These are phyloP conservation scores for Piloderma croceum DNA, from an alignment of 768 basidiomycete genomes.

Conservation along the genomic window DNA sequence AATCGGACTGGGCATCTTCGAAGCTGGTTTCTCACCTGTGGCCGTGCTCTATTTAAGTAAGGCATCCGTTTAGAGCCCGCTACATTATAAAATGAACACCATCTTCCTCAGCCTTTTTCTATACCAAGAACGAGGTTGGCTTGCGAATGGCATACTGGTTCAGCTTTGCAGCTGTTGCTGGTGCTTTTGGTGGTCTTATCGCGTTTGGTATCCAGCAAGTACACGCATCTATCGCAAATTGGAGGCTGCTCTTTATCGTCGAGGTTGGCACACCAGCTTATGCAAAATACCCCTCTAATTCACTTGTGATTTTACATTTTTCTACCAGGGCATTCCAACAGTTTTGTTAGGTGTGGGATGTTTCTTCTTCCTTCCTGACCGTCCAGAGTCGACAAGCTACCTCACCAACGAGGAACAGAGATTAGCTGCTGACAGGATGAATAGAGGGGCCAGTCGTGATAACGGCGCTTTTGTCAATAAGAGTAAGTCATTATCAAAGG, in stretches of 20 bases:
- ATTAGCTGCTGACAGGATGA: slow-evolving; percentile 63
- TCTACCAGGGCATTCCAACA: slow-evolving; percentile 56
- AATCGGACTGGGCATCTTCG: slow-evolving; percentile 67
- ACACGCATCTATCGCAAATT: slow-evolving; percentile 41
- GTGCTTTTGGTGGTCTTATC: slow-evolving; percentile 40
- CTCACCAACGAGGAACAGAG: slow-evolving; percentile 42
- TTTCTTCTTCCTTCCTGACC: slow-evolving; percentile 55
- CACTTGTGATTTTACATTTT: not conserved
- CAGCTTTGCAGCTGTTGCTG: not conserved
- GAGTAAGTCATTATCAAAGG: slow-evolving; percentile 28
- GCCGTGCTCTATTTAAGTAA: slow-evolving; percentile 76
- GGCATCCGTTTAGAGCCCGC: slow-evolving; percentile 16
- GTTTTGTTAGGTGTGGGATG: slow-evolving; percentile 56
- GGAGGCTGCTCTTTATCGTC: slow-evolving; percentile 67
- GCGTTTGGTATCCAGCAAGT: slow-evolving; percentile 74
- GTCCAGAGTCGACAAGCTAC: slow-evolving; percentile 64
- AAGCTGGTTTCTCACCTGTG: slow-evolving; percentile 72
- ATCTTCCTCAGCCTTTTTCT: slow-evolving; percentile 57
- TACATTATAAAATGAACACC: not conserved
- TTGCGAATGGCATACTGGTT: slow-evolving; percentile 31
- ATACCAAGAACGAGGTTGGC: slow-evolving; percentile 70
- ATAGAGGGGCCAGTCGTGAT: slow-evolving; percentile 62
- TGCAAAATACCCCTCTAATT: too few relatives aligned
- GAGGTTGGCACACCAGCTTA: slow-evolving; percentile 39
- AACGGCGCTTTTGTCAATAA: slow-evolving; percentile 58